Evolutionary conservation across 108 stramenopile species (phyloP), one percentile per base, ranked within the genome.

Genomic region (Skeletonema tropicum): DNA sequence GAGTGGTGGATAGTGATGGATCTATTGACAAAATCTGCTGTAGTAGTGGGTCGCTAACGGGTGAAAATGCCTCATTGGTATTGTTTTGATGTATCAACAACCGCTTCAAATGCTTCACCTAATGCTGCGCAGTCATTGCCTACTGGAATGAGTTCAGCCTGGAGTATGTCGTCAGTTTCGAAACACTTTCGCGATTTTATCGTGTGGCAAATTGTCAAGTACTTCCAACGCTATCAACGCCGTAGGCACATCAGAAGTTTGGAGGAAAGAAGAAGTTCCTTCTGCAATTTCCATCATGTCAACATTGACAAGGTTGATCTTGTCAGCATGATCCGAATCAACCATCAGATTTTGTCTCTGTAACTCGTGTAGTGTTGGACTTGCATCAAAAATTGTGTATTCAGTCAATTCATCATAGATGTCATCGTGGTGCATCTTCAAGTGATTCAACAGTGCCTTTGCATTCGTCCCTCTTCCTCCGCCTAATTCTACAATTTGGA

Each of bases 391-490:
- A 30, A 95, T 74, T 30, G 89, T 92, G 66, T 95, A 95, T 14
- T 73, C 52, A 13, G 42, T 71, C 60, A 92, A 33, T 41, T 80
- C 65, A 12, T 85, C 65, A 64, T 92, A 95, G 10, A 88, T 19
- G 5, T 87, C 78, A 15, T 86, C 83, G 59, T 85, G 62, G 13
- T 31, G 26, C 31, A 73, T 46, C 49, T 80, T 59, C 68, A 92
- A 70, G 70, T 92, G 80, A 55, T 82, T 60, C 23, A 95, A 71
- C 19, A 95, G 68, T 55, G 78, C 73, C 8, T 76, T 72, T n/a
- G 94, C 94, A 70, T 95, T 95, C 3, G 94, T 95, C 42, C 90
- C 94, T 73, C 90, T 63, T 4, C 94, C 94, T 38, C 90, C 90
- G 49, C 94, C 94, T 42, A 95, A 30, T 67, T 95, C 94, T 29